phyloP scores from a whole-genome alignment of 208 protist species.

The Acanthamoeba royreba region DNA sequence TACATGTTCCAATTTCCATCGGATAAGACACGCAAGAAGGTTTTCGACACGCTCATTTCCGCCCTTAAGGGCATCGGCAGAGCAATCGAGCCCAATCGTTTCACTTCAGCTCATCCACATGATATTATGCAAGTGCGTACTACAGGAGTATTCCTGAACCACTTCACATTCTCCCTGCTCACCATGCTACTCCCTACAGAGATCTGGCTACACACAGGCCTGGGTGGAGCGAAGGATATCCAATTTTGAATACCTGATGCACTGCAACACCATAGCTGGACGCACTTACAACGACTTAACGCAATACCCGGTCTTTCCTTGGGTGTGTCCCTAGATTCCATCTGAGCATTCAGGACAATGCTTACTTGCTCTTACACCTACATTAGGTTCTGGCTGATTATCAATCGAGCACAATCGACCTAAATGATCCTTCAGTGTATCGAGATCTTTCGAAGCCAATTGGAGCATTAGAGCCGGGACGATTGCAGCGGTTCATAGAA shows the following conservation, averaged over 20 bases:
- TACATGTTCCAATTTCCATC: conserved; percentile 85
- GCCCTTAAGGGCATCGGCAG: conserved; percentile 44
- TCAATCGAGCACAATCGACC: conserved; percentile 87
- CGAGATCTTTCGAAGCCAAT: conserved; percentile 95
- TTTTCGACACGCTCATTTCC: conserved; percentile 41
- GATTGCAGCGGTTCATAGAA: not conserved
- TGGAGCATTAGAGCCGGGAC: not conserved
- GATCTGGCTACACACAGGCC: conserved; percentile 79
- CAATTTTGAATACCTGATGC: conserved; percentile 98
- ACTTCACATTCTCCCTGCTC: conserved; percentile 48
- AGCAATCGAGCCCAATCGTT: conserved; percentile 74
- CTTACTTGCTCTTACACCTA: no score
- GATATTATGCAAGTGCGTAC: conserved; percentile 88
- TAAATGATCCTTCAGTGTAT: conserved; percentile 85
- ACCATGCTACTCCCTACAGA: conserved; percentile 77
- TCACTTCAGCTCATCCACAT: conserved; percentile 78
- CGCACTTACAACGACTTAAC: conserved; percentile 93
- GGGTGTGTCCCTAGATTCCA: conserved; percentile 81
- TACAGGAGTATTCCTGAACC: no score
- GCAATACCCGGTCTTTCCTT: conserved; percentile 99
- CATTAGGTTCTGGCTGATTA: conserved; percentile 91
- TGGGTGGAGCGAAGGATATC: conserved; percentile 89
- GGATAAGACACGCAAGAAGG: conserved; percentile 38
- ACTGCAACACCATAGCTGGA: conserved; percentile 95
- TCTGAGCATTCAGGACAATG: no score